Base-by-base conservation (phyloP, 2,329 filamentous ascomycete genomes). In the Paradendryphiella salina region DNA sequence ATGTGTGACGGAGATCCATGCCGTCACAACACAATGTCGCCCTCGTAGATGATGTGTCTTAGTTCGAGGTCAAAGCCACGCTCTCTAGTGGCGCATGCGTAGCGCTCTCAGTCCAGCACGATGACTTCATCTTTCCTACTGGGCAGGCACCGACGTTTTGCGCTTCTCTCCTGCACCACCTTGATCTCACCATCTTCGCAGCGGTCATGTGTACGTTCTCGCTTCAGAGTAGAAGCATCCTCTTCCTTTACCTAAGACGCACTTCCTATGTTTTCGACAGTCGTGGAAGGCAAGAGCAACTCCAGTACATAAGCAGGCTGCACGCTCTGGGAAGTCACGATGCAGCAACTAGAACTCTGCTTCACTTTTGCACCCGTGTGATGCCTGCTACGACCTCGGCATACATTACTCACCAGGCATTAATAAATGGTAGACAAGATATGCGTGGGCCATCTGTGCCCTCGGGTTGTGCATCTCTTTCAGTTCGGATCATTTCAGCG, bases 121-220 rank as follows among this genome's bases (percentile, higher is more conserved):
- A 57, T 52, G 4, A 57, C 33, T 33, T 50, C 52, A 5, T 55
- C 45, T 8, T 47, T 40, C 10, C 34, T 28, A n/a, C 14, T 47
- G 1, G 55, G 52, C 15, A 52, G 26, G 6, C 45, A 35, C 18
- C 32, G 52, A 21, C 47, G 54, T 44, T 52, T 57, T 10, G 35
- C 42, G 31, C 47, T 46, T 8, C 18, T 21, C 14, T 35, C 35
- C 11, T 21, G 14, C 6, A 57, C 33, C 9, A 55, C 26, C 21
- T 42, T 31, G 3, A 57, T 40, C 15, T 52, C 47, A 3, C 26
- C 36, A 7, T 43, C 28, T 11, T 18, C 17, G 4, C 23, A 29
- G n/a, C 26, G 15, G 3, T 44, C 35, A 15, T 26, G 23, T 10
- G 29, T 15, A 20, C 31, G 39, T n/a, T 38, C 28, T 14, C 45